Conservation (phyloP, 768 basidiomycete species). For the Mycena epipterygia region DNA sequence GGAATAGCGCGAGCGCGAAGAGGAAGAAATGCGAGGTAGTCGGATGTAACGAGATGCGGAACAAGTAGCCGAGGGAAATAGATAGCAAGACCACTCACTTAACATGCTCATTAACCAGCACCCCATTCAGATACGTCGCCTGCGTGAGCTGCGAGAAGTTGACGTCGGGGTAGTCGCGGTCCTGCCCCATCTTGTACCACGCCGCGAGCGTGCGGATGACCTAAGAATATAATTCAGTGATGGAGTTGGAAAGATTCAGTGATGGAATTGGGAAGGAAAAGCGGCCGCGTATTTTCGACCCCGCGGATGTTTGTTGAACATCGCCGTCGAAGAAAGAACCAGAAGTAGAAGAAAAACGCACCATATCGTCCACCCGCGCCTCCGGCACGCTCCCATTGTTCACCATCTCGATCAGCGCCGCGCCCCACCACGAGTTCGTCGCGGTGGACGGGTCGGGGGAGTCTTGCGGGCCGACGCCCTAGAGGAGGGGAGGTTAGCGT, state of each 20-base stretch:
- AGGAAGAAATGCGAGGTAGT: too few relatives aligned
- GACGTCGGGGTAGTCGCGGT: conserved; percentile 30
- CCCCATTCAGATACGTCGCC: conserved; percentile 26
- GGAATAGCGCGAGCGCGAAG: too few relatives aligned
- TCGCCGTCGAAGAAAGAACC: too few relatives aligned
- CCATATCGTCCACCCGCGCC: conserved; percentile 68
- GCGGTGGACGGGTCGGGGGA: conserved; percentile 35
- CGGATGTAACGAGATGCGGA: too few relatives aligned
- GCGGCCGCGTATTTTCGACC: too few relatives aligned
- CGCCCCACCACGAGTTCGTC: conserved; percentile 40
- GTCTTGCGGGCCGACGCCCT: conserved; percentile 29
- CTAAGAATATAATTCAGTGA: background rate
- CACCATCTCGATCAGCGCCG: conserved; percentile 53
- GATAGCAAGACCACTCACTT: conserved; percentile 42
- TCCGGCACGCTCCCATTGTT: conserved; percentile 62
- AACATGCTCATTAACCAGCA: conserved; percentile 32
- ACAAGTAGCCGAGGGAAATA: conserved; percentile 23
- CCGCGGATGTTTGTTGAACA: too few relatives aligned
- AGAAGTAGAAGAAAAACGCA: conserved; percentile 32
- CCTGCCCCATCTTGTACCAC: conserved; percentile 47
- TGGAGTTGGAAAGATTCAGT: background rate
- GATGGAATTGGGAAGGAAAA: too few relatives aligned
- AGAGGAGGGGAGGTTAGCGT: background rate
- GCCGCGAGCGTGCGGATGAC: conserved; percentile 67
- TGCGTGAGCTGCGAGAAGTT: conserved; percentile 35